These are phyloP conservation scores for Gnomoniopsis sp. DNA, from an alignment of 2,329 filamentous ascomycete genomes.

Conservation along the genomic window DNA sequence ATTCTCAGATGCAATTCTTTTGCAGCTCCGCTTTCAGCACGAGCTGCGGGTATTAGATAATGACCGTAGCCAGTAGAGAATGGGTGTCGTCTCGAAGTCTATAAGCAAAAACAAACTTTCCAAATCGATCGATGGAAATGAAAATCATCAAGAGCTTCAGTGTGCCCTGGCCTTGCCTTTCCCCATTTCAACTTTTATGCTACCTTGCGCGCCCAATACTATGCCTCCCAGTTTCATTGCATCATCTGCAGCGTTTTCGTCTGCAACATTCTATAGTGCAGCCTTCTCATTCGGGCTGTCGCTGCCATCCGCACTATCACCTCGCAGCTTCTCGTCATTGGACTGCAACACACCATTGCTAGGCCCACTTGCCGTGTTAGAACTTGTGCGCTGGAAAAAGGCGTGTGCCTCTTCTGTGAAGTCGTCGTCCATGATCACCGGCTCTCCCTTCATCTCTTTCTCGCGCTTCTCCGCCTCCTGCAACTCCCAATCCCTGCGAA, in stretches of 20 bases:
- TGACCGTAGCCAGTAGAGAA: background rate
- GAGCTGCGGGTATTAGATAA: constrained; percentile 4
- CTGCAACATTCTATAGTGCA: background rate
- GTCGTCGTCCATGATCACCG: constrained; percentile 38
- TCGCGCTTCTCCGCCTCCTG: constrained; percentile 43
- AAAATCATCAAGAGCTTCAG: background rate
- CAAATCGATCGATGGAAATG: background rate
- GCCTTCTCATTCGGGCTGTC: constrained; percentile 7
- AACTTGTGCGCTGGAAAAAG: constrained; percentile 45
- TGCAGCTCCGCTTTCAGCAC: background rate
- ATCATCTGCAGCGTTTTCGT: background rate
- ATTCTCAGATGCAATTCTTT: background rate
- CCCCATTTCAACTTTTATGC: no score
- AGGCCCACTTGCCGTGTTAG: background rate
- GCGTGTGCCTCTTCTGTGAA: constrained; percentile 52
- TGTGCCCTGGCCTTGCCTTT: background rate
- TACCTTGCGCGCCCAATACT: background rate
- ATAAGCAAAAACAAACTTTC: background rate
- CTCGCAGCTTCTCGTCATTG: constrained; percentile 7
- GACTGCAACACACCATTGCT: background rate
- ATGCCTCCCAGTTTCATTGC: background rate
- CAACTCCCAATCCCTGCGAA: constrained; percentile 62
- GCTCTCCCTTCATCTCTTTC: constrained; percentile 43
- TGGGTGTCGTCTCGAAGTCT: background rate
- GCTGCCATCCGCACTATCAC: constrained; percentile 5